These are phyloP conservation scores for Claviceps fusiformis DNA, from an alignment of 2,329 filamentous ascomycete species.

Conservation along the genomic window DNA sequence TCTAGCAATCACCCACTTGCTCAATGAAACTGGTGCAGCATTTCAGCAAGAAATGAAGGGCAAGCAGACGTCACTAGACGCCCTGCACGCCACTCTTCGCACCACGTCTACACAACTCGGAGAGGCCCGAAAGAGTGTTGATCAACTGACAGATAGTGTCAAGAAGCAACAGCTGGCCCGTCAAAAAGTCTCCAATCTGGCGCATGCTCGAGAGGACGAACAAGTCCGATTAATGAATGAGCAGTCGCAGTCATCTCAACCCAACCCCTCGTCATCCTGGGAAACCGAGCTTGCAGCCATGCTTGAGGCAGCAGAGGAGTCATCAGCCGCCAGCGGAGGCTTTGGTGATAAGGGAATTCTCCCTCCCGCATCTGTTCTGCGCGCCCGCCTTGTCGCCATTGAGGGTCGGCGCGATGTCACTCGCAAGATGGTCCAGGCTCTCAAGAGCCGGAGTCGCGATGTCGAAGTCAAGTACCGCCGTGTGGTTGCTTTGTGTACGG, in stretches of 20 bases:
- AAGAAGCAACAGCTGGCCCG: slow-evolving; percentile 51
- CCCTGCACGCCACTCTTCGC: slow-evolving; percentile 67
- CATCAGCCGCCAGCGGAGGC: slow-evolving; percentile 16
- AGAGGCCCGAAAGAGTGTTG: slow-evolving; percentile 61
- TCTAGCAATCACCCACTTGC: slow-evolving; percentile 65
- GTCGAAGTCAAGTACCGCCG: slow-evolving; percentile 78
- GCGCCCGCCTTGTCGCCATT: slow-evolving; percentile 57
- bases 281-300: slow-evolving; percentile 39
- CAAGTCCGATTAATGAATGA: slow-evolving; percentile 34
- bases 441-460: slow-evolving; percentile 70
- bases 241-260: slow-evolving; percentile 25
- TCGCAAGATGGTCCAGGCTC: slow-evolving; percentile 49
- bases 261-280: slow-evolving; percentile 35
- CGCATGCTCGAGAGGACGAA: slow-evolving; percentile 59
- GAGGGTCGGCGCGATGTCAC: slow-evolving; percentile 54
- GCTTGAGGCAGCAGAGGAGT: slow-evolving; percentile 29
- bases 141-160: slow-evolving; percentile 53
- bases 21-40: slow-evolving; percentile 64
- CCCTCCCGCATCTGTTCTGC: slow-evolving; percentile 47
- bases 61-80: slow-evolving; percentile 74
- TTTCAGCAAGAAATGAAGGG: slow-evolving; percentile 70
- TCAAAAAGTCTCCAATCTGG: slow-evolving; percentile 67
- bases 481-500: slow-evolving; percentile 77
- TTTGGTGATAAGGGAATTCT: slow-evolving; percentile 31
- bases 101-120: slow-evolving; percentile 67